Evolutionary conservation across 352 stramenopile species (phyloP), one percentile per base, ranked within the genome.

Genomic region (Elongisporangium undulatum): DNA sequence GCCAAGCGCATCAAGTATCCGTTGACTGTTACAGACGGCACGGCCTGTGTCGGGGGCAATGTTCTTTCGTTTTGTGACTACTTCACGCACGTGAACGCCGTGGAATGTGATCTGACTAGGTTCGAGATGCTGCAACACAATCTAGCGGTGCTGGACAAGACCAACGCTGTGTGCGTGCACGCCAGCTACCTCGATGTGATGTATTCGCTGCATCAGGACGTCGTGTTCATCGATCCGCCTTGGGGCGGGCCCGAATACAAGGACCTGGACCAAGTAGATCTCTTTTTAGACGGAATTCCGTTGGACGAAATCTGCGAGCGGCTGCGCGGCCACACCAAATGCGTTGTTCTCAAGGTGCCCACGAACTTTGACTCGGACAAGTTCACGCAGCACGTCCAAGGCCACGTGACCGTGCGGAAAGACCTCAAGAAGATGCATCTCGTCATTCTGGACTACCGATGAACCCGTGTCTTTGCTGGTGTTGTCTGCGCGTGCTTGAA

Each of bases 181-280:
- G 71, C 76, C 2, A 89, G 76, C 59, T 89, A 92, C 61, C 57
- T 92, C 12, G 69, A 87, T 49, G 78, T 89, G 66, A 88, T 92
- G 75, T 65, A 79, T n/a, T 53, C 79, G 48, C 62, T 90, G 49
- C 53, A 79, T n/a, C 81, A 91, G 54, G 81, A 93, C 55, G 81
- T 94, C 49, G 79, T 93, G 48, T 94, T 94, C 59, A 70, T 94
- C 17, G 85, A 94, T 51, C 85, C 85, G 26, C 85, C 85, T 56
- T 94, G 85, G 85, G 85, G 85, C 29, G 85, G 85, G 8, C 79
- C 79, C 1, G 83, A 93, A 63, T 94, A 94, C 70, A 89, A 89
- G 52, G 76, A 87, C 23, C 76, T 83, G 7, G 71, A 77, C 2
- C 80, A 77, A 26, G 77, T 94, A 24, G 80, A 92, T 54, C 64